These are phyloP conservation scores for Creolimax fragrantissima DNA, from an alignment of 78 protist species.

Conservation along the genomic window DNA sequence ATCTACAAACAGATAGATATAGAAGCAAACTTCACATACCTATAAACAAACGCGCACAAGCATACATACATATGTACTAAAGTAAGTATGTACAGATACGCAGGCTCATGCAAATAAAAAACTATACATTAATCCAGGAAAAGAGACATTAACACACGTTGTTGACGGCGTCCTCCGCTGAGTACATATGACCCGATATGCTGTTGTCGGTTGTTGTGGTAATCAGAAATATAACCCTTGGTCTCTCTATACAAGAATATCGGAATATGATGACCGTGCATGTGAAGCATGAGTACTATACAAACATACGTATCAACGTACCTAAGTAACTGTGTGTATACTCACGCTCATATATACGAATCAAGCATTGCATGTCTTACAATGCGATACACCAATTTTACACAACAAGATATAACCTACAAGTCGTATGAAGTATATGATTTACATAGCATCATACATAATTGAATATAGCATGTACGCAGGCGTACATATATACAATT, in stretches of 20 bases:
- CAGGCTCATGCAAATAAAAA: not conserved
- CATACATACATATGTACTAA: not conserved
- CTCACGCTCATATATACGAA: not conserved
- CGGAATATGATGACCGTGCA: too few relatives aligned
- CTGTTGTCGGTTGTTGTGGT: not conserved
- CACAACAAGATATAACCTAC: too few relatives aligned
- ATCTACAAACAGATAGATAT: not conserved
- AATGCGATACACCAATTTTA: too few relatives aligned
- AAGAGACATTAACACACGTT: not conserved
- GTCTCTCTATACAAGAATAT: not conserved
- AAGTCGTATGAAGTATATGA: too few relatives aligned
- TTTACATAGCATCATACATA: not conserved
- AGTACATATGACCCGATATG: not conserved
- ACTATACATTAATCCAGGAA: not conserved
- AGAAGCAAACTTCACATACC: not conserved
- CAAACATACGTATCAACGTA: too few relatives aligned
- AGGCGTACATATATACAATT: not conserved
- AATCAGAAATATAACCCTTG: not conserved
- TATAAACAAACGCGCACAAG: not conserved
- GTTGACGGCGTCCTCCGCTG: not conserved
- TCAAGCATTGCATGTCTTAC: too few relatives aligned
- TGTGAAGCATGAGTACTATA: too few relatives aligned
- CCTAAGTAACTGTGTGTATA: not conserved
- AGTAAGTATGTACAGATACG: not conserved
- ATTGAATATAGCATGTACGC: not conserved